Conservation (phyloP, 768 basidiomycete genomes). For the Hydnomerulius pinastri region DNA sequence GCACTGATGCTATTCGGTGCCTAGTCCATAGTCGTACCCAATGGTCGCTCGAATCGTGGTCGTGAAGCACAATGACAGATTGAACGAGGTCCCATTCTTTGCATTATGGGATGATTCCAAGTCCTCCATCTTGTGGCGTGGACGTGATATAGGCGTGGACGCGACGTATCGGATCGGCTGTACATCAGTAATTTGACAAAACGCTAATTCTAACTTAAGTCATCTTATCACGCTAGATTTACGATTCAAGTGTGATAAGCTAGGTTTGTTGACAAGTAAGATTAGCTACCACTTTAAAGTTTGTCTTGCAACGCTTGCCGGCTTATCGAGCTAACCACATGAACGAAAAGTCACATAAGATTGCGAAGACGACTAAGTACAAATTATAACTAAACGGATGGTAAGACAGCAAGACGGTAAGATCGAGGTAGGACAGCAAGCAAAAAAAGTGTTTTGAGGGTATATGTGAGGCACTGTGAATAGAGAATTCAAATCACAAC, state of each 20-base stretch:
- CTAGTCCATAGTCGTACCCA: slow-evolving; percentile 82
- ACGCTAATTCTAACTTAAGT: neutral
- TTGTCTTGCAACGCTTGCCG: neutral
- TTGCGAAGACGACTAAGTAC: no score
- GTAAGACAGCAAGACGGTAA: neutral
- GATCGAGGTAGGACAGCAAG: neutral
- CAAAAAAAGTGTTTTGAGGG: neutral
- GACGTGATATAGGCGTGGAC: slow-evolving; percentile 73
- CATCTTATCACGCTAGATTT: neutral
- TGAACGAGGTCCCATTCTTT: slow-evolving; percentile 80
- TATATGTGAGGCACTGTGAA: no score
- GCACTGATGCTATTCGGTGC: slow-evolving; percentile 59
- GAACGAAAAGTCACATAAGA: neutral
- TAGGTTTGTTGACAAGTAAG: neutral
- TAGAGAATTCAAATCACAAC: neutral
- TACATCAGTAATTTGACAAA: neutral
- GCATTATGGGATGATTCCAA: slow-evolving; percentile 75
- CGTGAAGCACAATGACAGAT: slow-evolving; percentile 82
- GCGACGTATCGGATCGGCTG: slow-evolving; percentile 83
- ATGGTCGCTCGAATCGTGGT: slow-evolving; percentile 73
- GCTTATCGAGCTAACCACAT: neutral
- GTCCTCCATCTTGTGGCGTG: slow-evolving; percentile 72
- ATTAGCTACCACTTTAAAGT: neutral
- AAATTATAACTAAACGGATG: neutral
- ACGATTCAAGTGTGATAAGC: neutral